These are phyloP conservation scores for Pseudogymnoascus sp. DNA, from an alignment of 2,329 filamentous ascomycete genomes.

Conservation along the genomic window DNA sequence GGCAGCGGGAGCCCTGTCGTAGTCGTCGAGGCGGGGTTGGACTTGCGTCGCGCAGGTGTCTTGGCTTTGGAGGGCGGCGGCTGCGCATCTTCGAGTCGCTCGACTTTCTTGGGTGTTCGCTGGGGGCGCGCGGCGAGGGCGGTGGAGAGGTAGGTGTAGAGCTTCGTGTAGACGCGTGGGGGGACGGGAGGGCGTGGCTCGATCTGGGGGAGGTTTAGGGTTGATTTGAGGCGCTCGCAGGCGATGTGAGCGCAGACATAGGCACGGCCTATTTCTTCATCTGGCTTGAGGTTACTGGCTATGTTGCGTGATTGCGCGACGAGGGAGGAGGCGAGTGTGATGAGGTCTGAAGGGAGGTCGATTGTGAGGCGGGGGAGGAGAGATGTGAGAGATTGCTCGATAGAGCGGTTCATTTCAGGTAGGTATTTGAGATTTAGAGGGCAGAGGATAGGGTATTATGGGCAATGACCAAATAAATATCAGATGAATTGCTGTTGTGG, in stretches of 20 bases:
- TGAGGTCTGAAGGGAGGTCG: conserved; percentile 59
- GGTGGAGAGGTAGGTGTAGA: conserved; percentile 73
- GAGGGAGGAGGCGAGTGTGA: conserved; percentile 64
- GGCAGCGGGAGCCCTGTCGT: conserved; percentile 14
- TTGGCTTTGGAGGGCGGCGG: neutral
- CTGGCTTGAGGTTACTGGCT: conserved; percentile 69
- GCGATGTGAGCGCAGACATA: conserved; percentile 86
- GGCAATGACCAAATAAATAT: neutral
- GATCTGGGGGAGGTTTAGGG: conserved; percentile 69
- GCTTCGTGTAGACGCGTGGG: conserved; percentile 73
- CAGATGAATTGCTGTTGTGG: neutral
- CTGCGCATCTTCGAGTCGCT: conserved; percentile 13
- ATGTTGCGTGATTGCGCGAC: conserved; percentile 74
- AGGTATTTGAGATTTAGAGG: neutral
- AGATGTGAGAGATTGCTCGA: conserved; percentile 66
- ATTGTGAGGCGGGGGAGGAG: conserved; percentile 67
- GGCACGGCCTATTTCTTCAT: conserved; percentile 78
- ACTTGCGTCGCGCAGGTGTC: conserved; percentile 22
- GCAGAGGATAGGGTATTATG: neutral
- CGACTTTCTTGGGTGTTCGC: conserved; percentile 22
- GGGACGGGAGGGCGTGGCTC: conserved; percentile 70
- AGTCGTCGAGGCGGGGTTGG: conserved; percentile 10
- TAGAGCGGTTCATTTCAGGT: conserved; percentile 59
- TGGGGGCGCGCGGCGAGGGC: conserved; percentile 46
- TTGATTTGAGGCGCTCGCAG: conserved; percentile 73